These are phyloP conservation scores for Silene coronaria DNA, from an alignment of 179 eudicot genomes.

Conservation along the genomic window DNA sequence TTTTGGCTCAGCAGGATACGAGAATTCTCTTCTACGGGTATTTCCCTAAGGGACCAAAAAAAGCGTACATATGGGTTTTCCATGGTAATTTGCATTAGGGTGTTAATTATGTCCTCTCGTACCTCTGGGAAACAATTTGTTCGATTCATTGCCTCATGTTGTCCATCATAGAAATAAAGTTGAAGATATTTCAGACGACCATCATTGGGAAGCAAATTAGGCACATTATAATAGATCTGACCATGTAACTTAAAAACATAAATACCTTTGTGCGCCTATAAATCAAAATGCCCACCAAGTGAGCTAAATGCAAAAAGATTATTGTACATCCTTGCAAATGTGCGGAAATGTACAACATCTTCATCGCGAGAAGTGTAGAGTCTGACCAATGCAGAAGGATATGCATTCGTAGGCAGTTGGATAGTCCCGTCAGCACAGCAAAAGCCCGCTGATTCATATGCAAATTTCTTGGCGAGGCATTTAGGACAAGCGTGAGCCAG, in stretches of 20 bases:
- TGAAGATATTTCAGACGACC: neutral
- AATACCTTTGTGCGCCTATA: neutral
- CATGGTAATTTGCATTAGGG: neutral
- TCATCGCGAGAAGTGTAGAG: neutral
- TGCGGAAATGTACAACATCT: too few relatives aligned
- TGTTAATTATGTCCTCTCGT: neutral
- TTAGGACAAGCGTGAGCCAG: neutral
- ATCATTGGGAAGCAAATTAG: neutral
- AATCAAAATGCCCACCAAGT: too few relatives aligned
- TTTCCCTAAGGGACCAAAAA: neutral
- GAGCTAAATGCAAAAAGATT: too few relatives aligned
- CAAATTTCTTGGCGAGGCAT: neutral
- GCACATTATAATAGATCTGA: neutral
- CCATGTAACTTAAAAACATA: slow-evolving; percentile 1
- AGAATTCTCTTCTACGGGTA: neutral
- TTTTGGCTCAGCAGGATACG: neutral
- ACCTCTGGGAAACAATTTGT: neutral
- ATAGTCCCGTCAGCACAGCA: slow-evolving; percentile 1
- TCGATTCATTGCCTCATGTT: neutral
- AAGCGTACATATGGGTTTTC: neutral
- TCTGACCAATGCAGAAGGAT: neutral
- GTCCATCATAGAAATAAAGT: slow-evolving; percentile 7
- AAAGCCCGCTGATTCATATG: neutral
- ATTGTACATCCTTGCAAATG: too few relatives aligned
- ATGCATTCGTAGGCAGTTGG: neutral